Conservation (phyloP, 306 rosid species). For the Quercus engelmannii region DNA sequence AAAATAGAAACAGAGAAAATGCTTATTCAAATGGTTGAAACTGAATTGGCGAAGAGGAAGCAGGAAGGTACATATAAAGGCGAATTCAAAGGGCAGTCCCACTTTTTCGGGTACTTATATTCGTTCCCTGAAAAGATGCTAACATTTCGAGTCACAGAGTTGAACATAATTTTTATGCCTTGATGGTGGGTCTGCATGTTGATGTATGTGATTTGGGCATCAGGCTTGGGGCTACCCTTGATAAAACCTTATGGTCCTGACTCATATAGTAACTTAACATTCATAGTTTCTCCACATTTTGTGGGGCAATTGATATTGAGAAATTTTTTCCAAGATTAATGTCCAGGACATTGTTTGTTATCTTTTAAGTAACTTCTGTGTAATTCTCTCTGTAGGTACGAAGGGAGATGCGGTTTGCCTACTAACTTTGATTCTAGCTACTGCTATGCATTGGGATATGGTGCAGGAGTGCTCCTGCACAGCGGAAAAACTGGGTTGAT, state of each 20-base stretch:
- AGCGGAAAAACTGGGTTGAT: conserved; percentile 89
- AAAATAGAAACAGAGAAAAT: conserved; percentile 98
- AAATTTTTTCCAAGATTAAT: not conserved
- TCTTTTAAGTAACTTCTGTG: not conserved
- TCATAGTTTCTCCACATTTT: not conserved
- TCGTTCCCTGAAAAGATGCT: conserved; percentile 3
- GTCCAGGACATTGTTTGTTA: not conserved
- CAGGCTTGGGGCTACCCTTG: not conserved
- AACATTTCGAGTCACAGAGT: conserved; percentile 1
- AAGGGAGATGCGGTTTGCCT: conserved; percentile 98
- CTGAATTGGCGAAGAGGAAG: conserved; percentile 83
- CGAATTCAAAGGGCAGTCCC: conserved; percentile 84
- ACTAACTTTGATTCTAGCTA: conserved; percentile 91
- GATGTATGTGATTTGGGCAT: not conserved
- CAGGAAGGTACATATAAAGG: conserved; percentile 64
- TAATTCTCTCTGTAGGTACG: conserved; percentile 56
- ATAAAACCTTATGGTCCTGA: not conserved
- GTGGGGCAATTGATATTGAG: not conserved
- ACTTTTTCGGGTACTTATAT: conserved; percentile 85
- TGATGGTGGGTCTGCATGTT: not conserved
- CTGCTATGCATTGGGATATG: conserved; percentile 95
- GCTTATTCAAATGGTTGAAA: conserved; percentile 98
- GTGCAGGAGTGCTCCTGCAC: conserved; percentile 92
- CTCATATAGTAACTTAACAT: not conserved
- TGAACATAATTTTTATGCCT: not conserved